phyloP scores from a whole-genome alignment of 129 eudicot species.

The Arctium lappa region DNA sequence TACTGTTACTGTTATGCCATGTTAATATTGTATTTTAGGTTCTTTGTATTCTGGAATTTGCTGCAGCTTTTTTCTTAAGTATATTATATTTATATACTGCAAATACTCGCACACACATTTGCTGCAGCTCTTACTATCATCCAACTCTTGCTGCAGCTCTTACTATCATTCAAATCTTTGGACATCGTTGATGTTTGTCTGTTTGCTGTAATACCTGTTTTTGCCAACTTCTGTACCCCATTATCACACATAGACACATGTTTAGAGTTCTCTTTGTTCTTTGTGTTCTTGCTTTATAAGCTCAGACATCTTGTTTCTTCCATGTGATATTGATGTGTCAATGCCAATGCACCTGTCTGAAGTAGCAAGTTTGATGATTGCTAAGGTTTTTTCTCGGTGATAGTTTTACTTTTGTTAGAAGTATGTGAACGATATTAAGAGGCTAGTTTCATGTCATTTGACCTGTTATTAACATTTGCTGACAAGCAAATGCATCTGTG shows the following conservation, averaged over 20 bases:
- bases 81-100: background rate
- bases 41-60: background rate
- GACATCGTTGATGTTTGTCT: background rate
- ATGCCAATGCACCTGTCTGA: background rate
- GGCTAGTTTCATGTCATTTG: background rate
- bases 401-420: background rate
- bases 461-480: background rate
- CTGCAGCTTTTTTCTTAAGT: background rate
- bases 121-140: background rate
- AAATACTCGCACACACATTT: background rate
- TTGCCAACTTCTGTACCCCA: background rate
- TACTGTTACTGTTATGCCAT: conserved; percentile 20
- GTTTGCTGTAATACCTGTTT: background rate
- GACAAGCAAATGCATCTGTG: background rate
- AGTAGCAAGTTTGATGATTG: background rate
- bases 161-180: background rate
- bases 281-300: background rate
- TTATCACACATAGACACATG: background rate
- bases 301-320: background rate
- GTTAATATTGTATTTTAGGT: conserved; percentile 9
- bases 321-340: background rate
- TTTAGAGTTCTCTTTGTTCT: background rate
- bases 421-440: background rate
- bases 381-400: background rate
- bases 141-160: background rate